Percentiles rank a stretch among this genome's conserved stretches.
Evolutionary conservation across 331 rosid species (phyloP).

Genomic region (Stylosanthes scabra): DNA sequence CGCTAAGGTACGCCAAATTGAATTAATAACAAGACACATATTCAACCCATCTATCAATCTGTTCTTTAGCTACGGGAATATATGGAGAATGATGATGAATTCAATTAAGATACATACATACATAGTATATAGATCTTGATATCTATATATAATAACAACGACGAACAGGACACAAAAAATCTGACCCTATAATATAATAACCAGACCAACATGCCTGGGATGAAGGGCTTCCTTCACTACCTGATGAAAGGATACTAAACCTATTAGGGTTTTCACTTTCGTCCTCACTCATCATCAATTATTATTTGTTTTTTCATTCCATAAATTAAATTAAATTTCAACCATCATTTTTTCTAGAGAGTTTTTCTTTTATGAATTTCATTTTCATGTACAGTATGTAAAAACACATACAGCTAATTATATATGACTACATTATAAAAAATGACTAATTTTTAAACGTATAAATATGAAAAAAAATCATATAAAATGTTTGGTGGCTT

Average conservation of each 20-base stretch:
- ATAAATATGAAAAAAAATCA: no score
- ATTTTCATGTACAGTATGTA: no score
- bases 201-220: constrained; percentile 1
- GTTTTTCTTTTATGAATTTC: no score
- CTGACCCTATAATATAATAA: neutral
- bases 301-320: no score
- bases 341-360: no score
- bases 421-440: no score
- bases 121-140: neutral
- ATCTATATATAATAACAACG: neutral
- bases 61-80: neutral
- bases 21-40: constrained; percentile 19
- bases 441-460: no score
- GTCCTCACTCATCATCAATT: constrained; percentile 1
- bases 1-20: constrained; percentile 13
- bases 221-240: constrained; percentile 5
- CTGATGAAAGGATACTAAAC: constrained; percentile 20
- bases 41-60: neutral
- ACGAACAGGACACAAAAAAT: constrained; percentile 31
- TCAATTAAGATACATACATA: neutral
- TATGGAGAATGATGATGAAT: constrained; percentile 8
- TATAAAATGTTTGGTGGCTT: no score
- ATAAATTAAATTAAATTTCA: no score
- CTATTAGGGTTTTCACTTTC: constrained; percentile 3
- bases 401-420: no score